Evolutionary conservation across 1,284 basidiomycete genomes (phyloP).

Genomic region (Singerocomus inundabilis): DNA sequence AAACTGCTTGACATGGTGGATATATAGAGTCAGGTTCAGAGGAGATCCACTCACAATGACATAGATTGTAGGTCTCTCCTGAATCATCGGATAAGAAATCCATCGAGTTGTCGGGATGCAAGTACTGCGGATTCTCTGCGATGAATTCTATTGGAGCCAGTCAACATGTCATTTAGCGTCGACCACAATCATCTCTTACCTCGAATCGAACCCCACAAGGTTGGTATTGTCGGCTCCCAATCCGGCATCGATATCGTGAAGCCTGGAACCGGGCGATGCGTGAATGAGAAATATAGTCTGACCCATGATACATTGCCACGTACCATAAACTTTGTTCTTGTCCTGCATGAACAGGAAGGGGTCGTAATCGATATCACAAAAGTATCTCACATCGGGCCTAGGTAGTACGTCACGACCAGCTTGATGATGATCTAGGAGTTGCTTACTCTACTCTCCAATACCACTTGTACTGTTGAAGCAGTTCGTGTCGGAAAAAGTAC

Average conservation of each 20-base stretch:
- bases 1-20: constrained; percentile 45
- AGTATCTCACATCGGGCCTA: constrained; percentile 72
- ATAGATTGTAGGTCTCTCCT: constrained; percentile 73
- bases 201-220: constrained; percentile 71
- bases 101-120: constrained; percentile 72
- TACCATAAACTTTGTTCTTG: constrained; percentile 70
- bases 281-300: background rate
- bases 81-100: constrained; percentile 73
- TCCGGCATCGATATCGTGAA: constrained; percentile 81
- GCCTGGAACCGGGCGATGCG: constrained; percentile 37
- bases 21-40: background rate
- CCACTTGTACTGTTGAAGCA: constrained; percentile 72
- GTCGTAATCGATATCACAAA: constrained; percentile 76
- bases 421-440: constrained; percentile 7
- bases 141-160: constrained; percentile 57
- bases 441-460: constrained; percentile 77
- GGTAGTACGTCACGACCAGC: constrained; percentile 4
- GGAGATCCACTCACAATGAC: constrained; percentile 61
- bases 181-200: constrained; percentile 36
- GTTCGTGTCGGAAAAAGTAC: constrained; percentile 79
- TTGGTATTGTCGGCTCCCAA: constrained; percentile 75
- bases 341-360: constrained; percentile 81
- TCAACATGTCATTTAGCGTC: background rate
- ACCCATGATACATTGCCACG: constrained; percentile 9
- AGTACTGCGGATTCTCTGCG: constrained; percentile 59